Base-by-base conservation (phyloP, 1,139 yeast genomes). In the Blastobotrys aristatus region DNA sequence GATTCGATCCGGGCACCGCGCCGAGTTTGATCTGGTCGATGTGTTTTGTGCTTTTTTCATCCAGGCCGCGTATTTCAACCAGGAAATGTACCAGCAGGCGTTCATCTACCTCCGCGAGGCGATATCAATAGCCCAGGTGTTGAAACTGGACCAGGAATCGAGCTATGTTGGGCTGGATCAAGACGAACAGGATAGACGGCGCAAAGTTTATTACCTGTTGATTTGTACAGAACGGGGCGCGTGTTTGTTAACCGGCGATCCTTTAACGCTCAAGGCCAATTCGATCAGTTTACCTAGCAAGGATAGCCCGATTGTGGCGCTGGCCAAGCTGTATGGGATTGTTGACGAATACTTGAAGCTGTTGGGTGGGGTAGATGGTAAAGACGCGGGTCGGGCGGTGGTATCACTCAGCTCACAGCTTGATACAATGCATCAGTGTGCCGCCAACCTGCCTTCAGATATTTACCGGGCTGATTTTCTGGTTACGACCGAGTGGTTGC, bases 151-250 rank as follows among this genome's bases (percentile, higher is more conserved):
- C 40, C 43, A 46, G 8, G 54, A 53, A 38, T 41, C 40, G 13
- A 48, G 49, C 18, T 53, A 53, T 31, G 20, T 7, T 10, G 37
- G 18, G 10, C 29, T 48, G 30, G 26, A 33, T 20, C 43, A 50
- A n/a, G 44, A 31, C 10, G 45, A 34, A 4, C 46, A 39, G 11
- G 34, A 39, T 36, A 31, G 34, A 16, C 50, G 43, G 24, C 46
- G 53, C 21, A 39, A 33, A 16, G 36, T 53, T n/a, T 53, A 40
- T 36, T 52, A 47, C 38, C 41, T 44, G 6, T 38, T 53, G n/a
- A 46, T 27, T 22, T 44, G 47, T 21, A 50, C 57, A 7, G 57
- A 53, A 35, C 40, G 57, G 4, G 57, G 57, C 3, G 50, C 44
- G 14, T 38, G 47, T 11, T 40, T 53, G 18, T 47, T 47, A 10